Evolutionary conservation across 2,329 filamentous ascomycete species (phyloP), one percentile per base, ranked within the genome.

Genomic region (Pleoardoris graminearum): DNA sequence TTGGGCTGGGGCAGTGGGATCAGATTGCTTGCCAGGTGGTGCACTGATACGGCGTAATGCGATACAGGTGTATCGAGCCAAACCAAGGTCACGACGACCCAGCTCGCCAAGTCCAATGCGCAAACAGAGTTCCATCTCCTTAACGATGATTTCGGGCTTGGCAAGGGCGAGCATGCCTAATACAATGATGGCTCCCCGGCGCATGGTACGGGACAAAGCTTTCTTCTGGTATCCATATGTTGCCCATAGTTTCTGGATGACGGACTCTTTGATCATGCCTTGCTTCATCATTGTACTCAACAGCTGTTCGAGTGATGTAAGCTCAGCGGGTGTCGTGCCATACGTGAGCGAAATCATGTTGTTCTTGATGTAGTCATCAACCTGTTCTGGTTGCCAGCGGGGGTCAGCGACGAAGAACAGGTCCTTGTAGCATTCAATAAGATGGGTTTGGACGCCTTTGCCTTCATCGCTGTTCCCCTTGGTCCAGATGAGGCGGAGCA

Each of bases 261-360:
- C 93, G 1, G 88, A 79, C 17, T 95, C 91, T 1, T 90, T 88
- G 57, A 99, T 87, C 71, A 92, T 83, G 12, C 91, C 90, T 32
- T 88, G 87, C 75, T 92, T 95, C 90, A 97, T 96, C 94, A 99
- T 99, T 0, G 91, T 97, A 57, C 90, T 91, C 6, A 99, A 80
- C 3, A 99, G 80, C 74, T 99, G 94, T 74, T 99, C 94, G 7
- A 99, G 80, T 41, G 91, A 97, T 0, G 94, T 99, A 49, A 99
- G 79, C 71, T 99, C 94, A 1, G 95, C 94, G 0, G 93, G 91
- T 0, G 93, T 96, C 1, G 93, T 92, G 23, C 92, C 93, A 72
- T 96, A 97, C 0, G 94, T 99, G 67, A 99, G 77, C 80, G 92
- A 97, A 74, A 97, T 97, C 93, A 99, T 99, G 75, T 97, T 99